Base-by-base conservation (phyloP, 768 basidiomycete species). In the Termitomyces sp. region DNA sequence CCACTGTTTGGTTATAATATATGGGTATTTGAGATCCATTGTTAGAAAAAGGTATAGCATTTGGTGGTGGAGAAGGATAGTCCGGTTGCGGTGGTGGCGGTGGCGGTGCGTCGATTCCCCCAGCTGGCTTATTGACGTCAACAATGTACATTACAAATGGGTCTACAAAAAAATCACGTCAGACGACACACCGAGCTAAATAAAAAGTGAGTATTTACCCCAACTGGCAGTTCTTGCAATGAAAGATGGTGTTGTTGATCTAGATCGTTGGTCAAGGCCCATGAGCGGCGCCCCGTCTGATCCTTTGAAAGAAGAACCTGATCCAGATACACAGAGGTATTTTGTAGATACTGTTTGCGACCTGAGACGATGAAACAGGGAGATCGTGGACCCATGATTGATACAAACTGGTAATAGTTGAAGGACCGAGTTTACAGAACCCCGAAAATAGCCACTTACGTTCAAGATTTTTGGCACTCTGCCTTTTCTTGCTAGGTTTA, bases 141-240 rank as follows among this genome's bases (percentile, higher is more conserved):
- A 97, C 94, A 60, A 97, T 94, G 76, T 97, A 98, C 82, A 98
- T 92, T 66, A 98, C 86, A 73, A 97, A 98, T 0, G 94, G 89
- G 73, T 95, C 90, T 90, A 63, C 0, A 43, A 57, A 56, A 26
- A 67, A 49, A 28, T 9, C 9, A 24, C 16, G 47, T 67, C 59
- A 59, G 55, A 40, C 49, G 49, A 53, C 43, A 59, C 50, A 38
- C 26, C 16, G 22, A 47, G 60, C 43, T 24, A 47, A 45, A 33
- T 30, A 50, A 32, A 50, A 51, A 16, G 49, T 60, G 52, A 66
- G 51, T 44, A 43, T 71, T 83, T 69, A 90, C 88, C 91, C 93
- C 93, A 95, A 65, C 89, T 88, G 36, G 90, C 88, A 18, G 93
- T 94, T 56, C 90, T 83, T 26, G 93, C 90, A 66, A 93, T 91